Base-by-base conservation (phyloP, 139 green algal genomes). In the Micractinium sp. region DNA sequence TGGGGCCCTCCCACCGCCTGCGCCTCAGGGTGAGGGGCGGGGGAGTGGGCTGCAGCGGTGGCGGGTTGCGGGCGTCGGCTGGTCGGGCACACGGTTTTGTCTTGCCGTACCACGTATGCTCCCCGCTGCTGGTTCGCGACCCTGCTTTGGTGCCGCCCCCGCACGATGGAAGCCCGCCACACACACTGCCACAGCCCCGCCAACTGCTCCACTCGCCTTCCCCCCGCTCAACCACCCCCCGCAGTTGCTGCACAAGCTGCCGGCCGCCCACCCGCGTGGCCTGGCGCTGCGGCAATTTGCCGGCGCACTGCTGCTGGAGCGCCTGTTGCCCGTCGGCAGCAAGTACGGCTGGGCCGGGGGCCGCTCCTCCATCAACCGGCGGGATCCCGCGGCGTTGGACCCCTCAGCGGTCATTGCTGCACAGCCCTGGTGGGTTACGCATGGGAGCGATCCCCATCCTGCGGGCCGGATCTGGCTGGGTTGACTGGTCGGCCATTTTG, bases 241-340 rank as follows among this genome's bases (percentile, higher is more conserved):
- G 85, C 73, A 89, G 86, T 27, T 89, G 76, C 76, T 89, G 33
- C 66, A 69, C 69, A 82, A 61, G 35, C 75, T 89, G 61, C 86
- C 75, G 13, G 39, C 47, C 23, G 23, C 29, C 35, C 38, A 36
- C 33, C 74, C 86, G 25, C 86, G 86, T 38, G 86, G 74, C 33
- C 56, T 85, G 75, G 86, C 86, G 19, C 56, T 89, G 75, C 86
- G 85, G 75, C 86, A 89, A 60, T 74, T 85, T 73, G 56, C 60
- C 29, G 86, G 25, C 56, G 56, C 35, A 0, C 18, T 85, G 25
- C 86, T 89, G 56, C 86, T 89, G 35, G 86, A 89, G 35, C 75
- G 76, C 9, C 60, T 85, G 73, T 56, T 89, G 27, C 86, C 86
- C 9, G 4, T 22, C 19, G 41, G 33, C 39, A 15, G 67, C 41